A percentile compares a stretch with the other conserved stretches of the same genome.
phyloP scores from a whole-genome alignment of 2,329 filamentous ascomycete species.

The Allantophomopsis cytisporea region DNA sequence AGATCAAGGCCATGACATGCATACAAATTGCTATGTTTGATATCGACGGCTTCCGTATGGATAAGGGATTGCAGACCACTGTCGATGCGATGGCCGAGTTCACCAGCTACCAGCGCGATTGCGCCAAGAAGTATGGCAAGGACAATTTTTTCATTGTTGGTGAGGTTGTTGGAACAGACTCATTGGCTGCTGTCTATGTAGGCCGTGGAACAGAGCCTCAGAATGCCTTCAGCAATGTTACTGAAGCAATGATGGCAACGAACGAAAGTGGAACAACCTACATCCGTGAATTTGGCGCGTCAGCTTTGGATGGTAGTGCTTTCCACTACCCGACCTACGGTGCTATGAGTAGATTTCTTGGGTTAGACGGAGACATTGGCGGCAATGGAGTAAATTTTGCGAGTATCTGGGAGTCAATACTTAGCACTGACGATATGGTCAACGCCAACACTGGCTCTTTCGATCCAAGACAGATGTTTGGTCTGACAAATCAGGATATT shows the following conservation, averaged over 20 bases:
- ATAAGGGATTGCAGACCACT: conserved; percentile 53
- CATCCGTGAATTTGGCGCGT: conserved; percentile 34
- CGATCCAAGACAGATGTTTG: conserved; percentile 51
- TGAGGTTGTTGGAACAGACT: conserved; percentile 49
- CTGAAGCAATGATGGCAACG: conserved; percentile 31
- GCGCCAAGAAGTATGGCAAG: conserved; percentile 41
- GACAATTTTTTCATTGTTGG: conserved; percentile 50
- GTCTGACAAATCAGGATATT: conserved; percentile 52
- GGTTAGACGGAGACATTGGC: conserved; percentile 30
- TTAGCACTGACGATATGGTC: conserved; percentile 43
- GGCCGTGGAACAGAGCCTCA: conserved; percentile 44
- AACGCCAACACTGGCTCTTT: conserved; percentile 46
- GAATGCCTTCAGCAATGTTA: conserved; percentile 30
- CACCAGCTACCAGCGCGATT: conserved; percentile 39
- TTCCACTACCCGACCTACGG: conserved; percentile 53
- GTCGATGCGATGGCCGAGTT: conserved; percentile 46
- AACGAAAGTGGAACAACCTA: conserved; percentile 29
- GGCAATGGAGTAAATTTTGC: conserved; percentile 39
- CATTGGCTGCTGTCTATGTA: conserved; percentile 45
- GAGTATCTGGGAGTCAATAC: conserved; percentile 36
- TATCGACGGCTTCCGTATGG: conserved; percentile 52
- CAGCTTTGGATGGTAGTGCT: conserved; percentile 42
- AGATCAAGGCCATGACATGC: conserved; percentile 47
- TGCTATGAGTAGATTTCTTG: conserved; percentile 45
- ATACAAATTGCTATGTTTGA: conserved; percentile 49